These are phyloP conservation scores for Syncephalastrum contaminatum DNA, from an alignment of 371 early-diverging fungal genomes.

Conservation along the genomic window DNA sequence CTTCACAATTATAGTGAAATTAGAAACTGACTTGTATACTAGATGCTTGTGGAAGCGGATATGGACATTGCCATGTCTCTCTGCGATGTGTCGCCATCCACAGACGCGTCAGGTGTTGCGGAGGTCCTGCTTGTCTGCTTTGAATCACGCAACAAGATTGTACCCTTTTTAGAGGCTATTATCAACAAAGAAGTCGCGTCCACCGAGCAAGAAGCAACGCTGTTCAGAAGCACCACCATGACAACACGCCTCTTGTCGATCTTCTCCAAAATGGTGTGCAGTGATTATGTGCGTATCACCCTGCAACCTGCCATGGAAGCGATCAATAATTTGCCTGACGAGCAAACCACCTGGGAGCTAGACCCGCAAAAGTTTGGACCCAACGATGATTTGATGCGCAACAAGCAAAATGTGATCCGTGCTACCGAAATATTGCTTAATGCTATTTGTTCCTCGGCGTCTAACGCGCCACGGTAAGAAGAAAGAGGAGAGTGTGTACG, in stretches of 20 bases:
- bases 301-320: slow-evolving; percentile 74
- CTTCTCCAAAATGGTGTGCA: slow-evolving; percentile 76
- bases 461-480: slow-evolving; percentile 61
- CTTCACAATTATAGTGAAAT: background rate
- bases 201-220: slow-evolving; percentile 80
- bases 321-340: slow-evolving; percentile 45
- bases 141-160: slow-evolving; percentile 68
- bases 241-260: slow-evolving; percentile 83
- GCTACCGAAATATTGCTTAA: slow-evolving; percentile 79
- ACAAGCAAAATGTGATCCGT: slow-evolving; percentile 75
- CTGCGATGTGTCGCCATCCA: slow-evolving; percentile 83
- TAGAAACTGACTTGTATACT: background rate
- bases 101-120: slow-evolving; percentile 83
- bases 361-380: slow-evolving; percentile 78
- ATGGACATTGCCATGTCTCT: slow-evolving; percentile 79
- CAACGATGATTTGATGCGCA: slow-evolving; percentile 60
- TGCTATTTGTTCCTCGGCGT: slow-evolving; percentile 71
- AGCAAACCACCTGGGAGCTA: slow-evolving; percentile 66
- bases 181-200: slow-evolving; percentile 78
- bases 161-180: slow-evolving; percentile 72
- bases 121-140: slow-evolving; percentile 74
- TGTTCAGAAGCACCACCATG: slow-evolving; percentile 92
- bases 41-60: slow-evolving; percentile 64
- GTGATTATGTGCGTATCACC: slow-evolving; percentile 78
- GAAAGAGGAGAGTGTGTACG: background rate